Percentiles rank a stretch among this genome's conserved stretches.
phyloP scores from a whole-genome alignment of 1,139 yeast genomes.

The Pichia sp. region DNA sequence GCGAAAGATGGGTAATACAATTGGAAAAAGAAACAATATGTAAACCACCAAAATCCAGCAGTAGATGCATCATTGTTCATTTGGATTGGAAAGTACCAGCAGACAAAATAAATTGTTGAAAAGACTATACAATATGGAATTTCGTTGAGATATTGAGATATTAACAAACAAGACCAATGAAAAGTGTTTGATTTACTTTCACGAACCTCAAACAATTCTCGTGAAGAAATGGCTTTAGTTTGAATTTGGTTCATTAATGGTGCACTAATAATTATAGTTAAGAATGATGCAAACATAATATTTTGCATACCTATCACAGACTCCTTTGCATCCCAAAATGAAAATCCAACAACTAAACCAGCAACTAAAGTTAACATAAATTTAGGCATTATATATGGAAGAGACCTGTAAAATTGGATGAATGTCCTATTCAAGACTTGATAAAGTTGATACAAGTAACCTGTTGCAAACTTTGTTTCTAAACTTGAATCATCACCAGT shows the following conservation, averaged over 20 bases:
- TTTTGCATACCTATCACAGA: slow-evolving; percentile 46
- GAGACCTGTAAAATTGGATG: slow-evolving; percentile 42
- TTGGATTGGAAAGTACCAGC: slow-evolving; percentile 53
- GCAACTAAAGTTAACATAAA: slow-evolving; percentile 30
- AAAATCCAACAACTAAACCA: slow-evolving; percentile 47
- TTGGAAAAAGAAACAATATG: slow-evolving; percentile 48
- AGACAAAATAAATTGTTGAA: slow-evolving; percentile 45
- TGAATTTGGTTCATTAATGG: slow-evolving; percentile 52
- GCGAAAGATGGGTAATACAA: slow-evolving; percentile 48
- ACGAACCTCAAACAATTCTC: slow-evolving; percentile 55
- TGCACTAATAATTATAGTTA: slow-evolving; percentile 41
- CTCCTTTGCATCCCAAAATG: slow-evolving; percentile 44
- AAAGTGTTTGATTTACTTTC: slow-evolving; percentile 60
- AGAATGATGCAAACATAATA: slow-evolving; percentile 44
- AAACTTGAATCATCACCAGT: slow-evolving; percentile 32
- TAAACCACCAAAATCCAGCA: slow-evolving; percentile 48
- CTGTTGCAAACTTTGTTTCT: slow-evolving; percentile 31
- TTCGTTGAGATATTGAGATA: slow-evolving; percentile 47
- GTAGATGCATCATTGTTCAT: slow-evolving; percentile 37
- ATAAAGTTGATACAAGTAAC: slow-evolving; percentile 34
- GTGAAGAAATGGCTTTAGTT: slow-evolving; percentile 45
- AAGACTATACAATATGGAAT: slow-evolving; percentile 49
- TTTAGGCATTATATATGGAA: slow-evolving; percentile 41
- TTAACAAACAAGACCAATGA: slow-evolving; percentile 54
- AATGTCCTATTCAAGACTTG: slow-evolving; percentile 37